phyloP scores from a whole-genome alignment of 495 filamentous ascomycete genomes.

The Aspergillus leporis region DNA sequence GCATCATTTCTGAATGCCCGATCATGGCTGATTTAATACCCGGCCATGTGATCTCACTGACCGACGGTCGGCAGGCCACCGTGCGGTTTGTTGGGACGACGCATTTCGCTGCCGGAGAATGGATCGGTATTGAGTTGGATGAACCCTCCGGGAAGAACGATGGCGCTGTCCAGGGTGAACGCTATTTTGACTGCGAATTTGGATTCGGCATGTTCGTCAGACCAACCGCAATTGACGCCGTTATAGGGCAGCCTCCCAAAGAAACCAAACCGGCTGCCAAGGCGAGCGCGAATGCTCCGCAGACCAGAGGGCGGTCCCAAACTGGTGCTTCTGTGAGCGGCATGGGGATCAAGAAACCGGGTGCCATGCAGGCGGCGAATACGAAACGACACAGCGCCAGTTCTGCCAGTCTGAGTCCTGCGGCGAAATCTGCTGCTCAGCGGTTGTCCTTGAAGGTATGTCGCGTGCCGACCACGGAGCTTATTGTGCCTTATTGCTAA shows the following conservation, averaged over 20 bases:
- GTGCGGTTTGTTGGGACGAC: conserved; percentile 81
- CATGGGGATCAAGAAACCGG: conserved; percentile 35
- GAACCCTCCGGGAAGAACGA: conserved; percentile 90
- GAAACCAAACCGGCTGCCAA: conserved; percentile 38
- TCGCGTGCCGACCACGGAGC: conserved; percentile 7
- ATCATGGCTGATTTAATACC: conserved; percentile 39
- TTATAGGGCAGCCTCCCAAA: conserved; percentile 59
- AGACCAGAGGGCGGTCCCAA: conserved; percentile 34
- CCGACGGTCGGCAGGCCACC: conserved; percentile 72
- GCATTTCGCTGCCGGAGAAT: conserved; percentile 76
- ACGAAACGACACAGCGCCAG: conserved; percentile 67
- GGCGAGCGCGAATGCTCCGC: conserved; percentile 24
- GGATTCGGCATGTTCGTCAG: conserved; percentile 88
- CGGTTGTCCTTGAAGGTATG: conserved; percentile 63
- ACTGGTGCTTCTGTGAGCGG: conserved; percentile 31
- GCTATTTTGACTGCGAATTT: conserved; percentile 85
- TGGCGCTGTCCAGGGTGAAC: conserved; percentile 82
- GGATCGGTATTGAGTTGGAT: conserved; percentile 88
- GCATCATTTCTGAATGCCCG: conserved; percentile 13
- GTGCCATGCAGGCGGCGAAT: conserved; percentile 48
- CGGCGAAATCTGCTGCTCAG: conserved; percentile 41
- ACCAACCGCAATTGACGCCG: conserved; percentile 55
- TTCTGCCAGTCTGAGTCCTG: conserved; percentile 65
- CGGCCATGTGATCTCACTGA: conserved; percentile 67
- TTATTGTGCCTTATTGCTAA: conserved; percentile 11